Base-by-base conservation (phyloP, 495 filamentous ascomycete genomes). In the Neurospora sp. region DNA sequence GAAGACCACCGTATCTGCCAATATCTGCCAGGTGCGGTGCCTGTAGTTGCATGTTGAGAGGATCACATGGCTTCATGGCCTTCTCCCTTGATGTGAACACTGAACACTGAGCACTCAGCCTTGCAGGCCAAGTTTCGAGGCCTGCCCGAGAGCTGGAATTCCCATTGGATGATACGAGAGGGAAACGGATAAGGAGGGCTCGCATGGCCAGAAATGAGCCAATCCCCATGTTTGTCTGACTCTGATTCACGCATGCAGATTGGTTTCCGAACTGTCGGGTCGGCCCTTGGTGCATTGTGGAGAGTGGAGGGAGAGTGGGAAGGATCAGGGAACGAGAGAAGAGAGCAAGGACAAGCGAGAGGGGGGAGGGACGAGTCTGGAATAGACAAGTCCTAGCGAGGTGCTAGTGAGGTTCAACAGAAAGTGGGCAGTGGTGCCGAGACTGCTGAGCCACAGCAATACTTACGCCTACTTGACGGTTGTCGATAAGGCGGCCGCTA, bases 231-330 rank as follows among this genome's bases (percentile, higher is more conserved):
- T 27, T 18, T 66, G 27, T 18, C 54, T 37, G 27, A 66, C 54
- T 18, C 49, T 60, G 11, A 60, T 60, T 60, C 49, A 60, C 49
- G 49, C 4, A 60, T 42, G 70, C 1, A 44, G 11, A 73, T 74
- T 74, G 72, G 72, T 74, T 74, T 39, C 72, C 72, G 23, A 9
- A 46, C 72, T 74, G 72, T 60, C 42, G 72, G 72, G 69, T 40
- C 69, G 31, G 69, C 54, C 69, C 23, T 42, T 54, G 40, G 35
- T 70, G 49, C 39, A 62, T 31, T 27, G 54, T 16, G 23, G 12
- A 62, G 54, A 35, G 23, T 62, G 49, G 54, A 62, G 54, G 23
- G 54, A 62, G 54, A 62, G 23, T 31, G 54, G 14, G 5, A 16
- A 62, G 46, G 14, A 31, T 16, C 12, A 31, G 8, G 54, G 12